These are phyloP conservation scores for Fusarium citri DNA, from an alignment of 2,329 filamentous ascomycete genomes.

Conservation along the genomic window DNA sequence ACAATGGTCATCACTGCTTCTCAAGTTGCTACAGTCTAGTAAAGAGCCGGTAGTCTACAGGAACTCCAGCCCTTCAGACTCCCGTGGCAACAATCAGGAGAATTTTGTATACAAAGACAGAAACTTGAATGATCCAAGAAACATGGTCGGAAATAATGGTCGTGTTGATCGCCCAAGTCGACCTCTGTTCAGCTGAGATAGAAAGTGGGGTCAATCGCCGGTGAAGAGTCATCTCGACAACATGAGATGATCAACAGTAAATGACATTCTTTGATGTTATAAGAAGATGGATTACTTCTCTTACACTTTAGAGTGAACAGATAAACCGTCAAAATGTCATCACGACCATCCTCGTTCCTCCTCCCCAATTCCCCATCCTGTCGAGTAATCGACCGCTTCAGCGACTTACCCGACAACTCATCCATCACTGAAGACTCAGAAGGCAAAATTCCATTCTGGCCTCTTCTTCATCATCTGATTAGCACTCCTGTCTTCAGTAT, in stretches of 20 bases:
- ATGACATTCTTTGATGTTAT: no score
- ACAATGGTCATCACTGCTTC: background rate
- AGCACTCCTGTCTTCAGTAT: constrained; percentile 6
- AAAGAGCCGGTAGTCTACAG: background rate
- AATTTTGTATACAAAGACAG: background rate
- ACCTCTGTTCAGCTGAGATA: background rate
- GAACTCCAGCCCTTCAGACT: no score
- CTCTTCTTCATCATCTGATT: constrained; percentile 42
- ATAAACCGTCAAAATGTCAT: constrained; percentile 9
- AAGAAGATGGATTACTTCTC: no score
- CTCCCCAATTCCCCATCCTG: constrained; percentile 38
- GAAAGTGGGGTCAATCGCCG: constrained; percentile 10
- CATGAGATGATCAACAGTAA: no score
- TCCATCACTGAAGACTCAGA: constrained; percentile 38
- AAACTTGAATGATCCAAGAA: background rate
- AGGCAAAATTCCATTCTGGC: constrained; percentile 45
- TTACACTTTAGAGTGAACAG: background rate
- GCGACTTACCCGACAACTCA: constrained; percentile 37
- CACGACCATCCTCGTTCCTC: constrained; percentile 26
- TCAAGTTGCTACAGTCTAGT: background rate
- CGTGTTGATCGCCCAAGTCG: background rate
- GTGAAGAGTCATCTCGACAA: constrained; percentile 18
- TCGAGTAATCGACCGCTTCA: constrained; percentile 48
- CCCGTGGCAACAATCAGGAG: background rate
- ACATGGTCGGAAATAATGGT: background rate